phyloP scores from a whole-genome alignment of 2,329 filamentous ascomycete species.

The Ustilaginoidea virens region DNA sequence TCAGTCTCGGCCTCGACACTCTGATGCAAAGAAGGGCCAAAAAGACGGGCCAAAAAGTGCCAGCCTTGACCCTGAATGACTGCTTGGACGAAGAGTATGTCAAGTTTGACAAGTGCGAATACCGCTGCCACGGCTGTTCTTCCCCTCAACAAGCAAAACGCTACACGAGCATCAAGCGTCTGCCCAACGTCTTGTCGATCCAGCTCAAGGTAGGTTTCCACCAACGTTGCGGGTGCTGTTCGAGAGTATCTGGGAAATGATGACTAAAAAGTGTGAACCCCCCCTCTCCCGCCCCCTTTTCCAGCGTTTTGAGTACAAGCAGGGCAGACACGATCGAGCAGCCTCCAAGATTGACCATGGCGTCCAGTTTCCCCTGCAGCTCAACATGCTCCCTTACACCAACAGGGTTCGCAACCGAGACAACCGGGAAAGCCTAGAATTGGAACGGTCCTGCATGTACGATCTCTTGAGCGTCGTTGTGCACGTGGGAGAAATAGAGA shows the following conservation, averaged over 20 bases:
- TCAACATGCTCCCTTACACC: constrained; percentile 87
- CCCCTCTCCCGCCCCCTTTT: too few species aligned
- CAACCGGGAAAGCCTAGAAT: constrained; percentile 36
- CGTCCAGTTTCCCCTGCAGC: constrained; percentile 69
- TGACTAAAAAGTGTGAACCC: too few species aligned
- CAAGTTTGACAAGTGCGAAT: constrained; percentile 73
- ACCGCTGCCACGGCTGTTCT: constrained; percentile 70
- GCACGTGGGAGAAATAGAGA: constrained; percentile 84
- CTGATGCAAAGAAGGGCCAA: constrained; percentile 49
- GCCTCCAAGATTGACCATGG: constrained; percentile 79
- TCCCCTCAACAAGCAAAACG: constrained; percentile 67
- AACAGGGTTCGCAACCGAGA: constrained; percentile 42
- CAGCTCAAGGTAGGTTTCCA: constrained; percentile 61
- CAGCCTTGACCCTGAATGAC: constrained; percentile 40
- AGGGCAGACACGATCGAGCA: constrained; percentile 45
- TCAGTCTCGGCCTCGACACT: constrained; percentile 74
- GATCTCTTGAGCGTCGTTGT: constrained; percentile 83
- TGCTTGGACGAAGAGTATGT: constrained; percentile 82
- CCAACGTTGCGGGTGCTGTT: neutral
- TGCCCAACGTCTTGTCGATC: constrained; percentile 81
- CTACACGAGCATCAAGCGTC: constrained; percentile 65
- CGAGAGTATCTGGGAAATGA: neutral
- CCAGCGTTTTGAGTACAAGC: constrained; percentile 58
- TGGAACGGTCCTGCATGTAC: constrained; percentile 58
- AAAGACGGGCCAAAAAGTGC: constrained; percentile 32